Evolutionary conservation across 345 rosid genomes (phyloP), one percentile per base, ranked within the genome.

Genomic region (Eutrema yunnanense): DNA sequence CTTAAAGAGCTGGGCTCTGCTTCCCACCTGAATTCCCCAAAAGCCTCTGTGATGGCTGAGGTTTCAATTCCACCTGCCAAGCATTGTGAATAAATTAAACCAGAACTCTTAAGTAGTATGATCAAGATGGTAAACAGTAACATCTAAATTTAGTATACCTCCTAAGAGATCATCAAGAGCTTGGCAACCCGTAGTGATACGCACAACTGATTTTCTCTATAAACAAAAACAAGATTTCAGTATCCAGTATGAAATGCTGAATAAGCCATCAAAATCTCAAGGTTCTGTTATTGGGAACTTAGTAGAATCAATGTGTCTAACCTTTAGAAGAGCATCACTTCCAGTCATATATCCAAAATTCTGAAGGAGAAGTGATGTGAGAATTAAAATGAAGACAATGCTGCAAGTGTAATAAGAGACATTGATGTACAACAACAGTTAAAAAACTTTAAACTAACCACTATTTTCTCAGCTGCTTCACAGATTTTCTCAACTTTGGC

Each of bases 401-500:
- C 55, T 29, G 42, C 22, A 62, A 63, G 43, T 36, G 11, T 33
- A 72, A 68, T 22, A 41, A 11, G 57, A 55, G 5, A 26, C 68
- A 67, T 3, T 19, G 54, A 40, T 38, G 33, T 5, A 72, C 44
- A 61, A 13, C 56, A 3, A 74, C 40, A 9, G 22, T 4, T 2
- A 13, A 43, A 57, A 44, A 29, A 4, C 3, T 33, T 9, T 77
- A 66, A 49, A 81, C 98, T 46, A 38, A 94, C 97, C 89, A 95
- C 96, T 81, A 92, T 73, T 75, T 94, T 94, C 82, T 94, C 99
- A 26, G 93, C 96, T 57, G 99, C 99, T 87, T 94, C 96, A 56
- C 96, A 90, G 66, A 95, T 92, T 81, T 92, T 95, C 27, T 95
- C 96, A 72, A 92, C 99, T 83, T 92, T 92, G 57, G 97, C 96